These are phyloP conservation scores for Saturnispora quitensis DNA, from an alignment of 805 yeast genomes.

Conservation along the genomic window DNA sequence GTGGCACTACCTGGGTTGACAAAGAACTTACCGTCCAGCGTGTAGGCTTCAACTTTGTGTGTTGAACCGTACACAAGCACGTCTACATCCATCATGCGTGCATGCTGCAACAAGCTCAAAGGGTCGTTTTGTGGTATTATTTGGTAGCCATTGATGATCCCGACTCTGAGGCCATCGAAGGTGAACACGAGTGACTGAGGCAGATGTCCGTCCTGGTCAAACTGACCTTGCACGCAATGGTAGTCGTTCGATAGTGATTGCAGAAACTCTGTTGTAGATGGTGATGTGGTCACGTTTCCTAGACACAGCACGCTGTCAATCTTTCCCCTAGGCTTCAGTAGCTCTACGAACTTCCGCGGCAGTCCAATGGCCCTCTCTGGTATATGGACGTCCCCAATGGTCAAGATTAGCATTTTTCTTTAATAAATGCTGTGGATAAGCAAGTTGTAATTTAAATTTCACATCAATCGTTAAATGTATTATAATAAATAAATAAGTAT, in stretches of 20 bases:
- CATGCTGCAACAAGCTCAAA: slow-evolving; percentile 67
- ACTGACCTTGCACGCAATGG: slow-evolving; percentile 75
- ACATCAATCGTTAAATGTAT: neutral
- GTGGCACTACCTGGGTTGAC: slow-evolving; percentile 97
- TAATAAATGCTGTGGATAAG: neutral
- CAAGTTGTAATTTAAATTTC: neutral
- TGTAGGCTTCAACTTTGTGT: slow-evolving; percentile 86
- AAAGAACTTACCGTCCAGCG: slow-evolving; percentile 85
- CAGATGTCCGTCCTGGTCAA: slow-evolving; percentile 45
- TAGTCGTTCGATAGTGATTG: slow-evolving; percentile 62
- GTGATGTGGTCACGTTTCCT: slow-evolving; percentile 73
- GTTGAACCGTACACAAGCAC: slow-evolving; percentile 89
- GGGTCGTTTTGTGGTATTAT: slow-evolving; percentile 85
- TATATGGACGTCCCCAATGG: slow-evolving; percentile 83
- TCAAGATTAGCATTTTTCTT: slow-evolving; percentile 53
- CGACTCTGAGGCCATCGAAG: slow-evolving; percentile 67
- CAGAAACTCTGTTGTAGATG: slow-evolving; percentile 53
- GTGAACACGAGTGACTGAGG: slow-evolving; percentile 59
- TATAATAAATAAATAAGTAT: slow-evolving; percentile 2
- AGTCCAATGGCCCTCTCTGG: slow-evolving; percentile 73
- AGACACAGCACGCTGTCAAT: slow-evolving; percentile 77
- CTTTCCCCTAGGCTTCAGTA: slow-evolving; percentile 69
- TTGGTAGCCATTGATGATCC: slow-evolving; percentile 77
- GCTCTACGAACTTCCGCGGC: slow-evolving; percentile 57
- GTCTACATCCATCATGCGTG: slow-evolving; percentile 89